A percentile compares a stretch with the other conserved stretches of the same genome.
phyloP scores from a whole-genome alignment of 768 basidiomycete genomes.

The Kwoniella mangroviensis region DNA sequence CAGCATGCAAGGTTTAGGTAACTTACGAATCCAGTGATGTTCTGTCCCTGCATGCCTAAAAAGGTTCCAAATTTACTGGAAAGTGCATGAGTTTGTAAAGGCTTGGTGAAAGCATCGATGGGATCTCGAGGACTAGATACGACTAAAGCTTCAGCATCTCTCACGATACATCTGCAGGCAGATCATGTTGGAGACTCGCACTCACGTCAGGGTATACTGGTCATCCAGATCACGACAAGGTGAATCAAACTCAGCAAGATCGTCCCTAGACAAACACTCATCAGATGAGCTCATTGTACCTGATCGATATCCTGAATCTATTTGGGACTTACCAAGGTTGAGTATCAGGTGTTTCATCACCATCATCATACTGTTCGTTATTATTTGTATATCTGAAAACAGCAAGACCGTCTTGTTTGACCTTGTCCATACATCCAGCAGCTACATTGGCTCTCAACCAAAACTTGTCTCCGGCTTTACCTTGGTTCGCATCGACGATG shows the following conservation, averaged over 20 bases:
- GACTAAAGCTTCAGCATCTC: neutral
- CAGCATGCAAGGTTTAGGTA: neutral
- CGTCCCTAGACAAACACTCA: slow-evolving; percentile 22
- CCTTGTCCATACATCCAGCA: slow-evolving; percentile 19
- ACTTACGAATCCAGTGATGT: slow-evolving; percentile 36
- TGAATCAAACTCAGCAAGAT: slow-evolving; percentile 25
- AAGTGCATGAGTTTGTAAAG: slow-evolving; percentile 22
- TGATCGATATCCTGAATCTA: no score
- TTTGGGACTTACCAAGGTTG: slow-evolving; percentile 31
- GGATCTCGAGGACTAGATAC: slow-evolving; percentile 26
- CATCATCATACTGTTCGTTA: slow-evolving; percentile 2
- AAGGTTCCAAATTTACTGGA: slow-evolving; percentile 29
- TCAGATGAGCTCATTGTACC: neutral
- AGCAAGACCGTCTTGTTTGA: slow-evolving; percentile 19
- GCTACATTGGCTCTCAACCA: slow-evolving; percentile 26
- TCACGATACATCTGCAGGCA: no score
- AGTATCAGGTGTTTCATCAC: slow-evolving; percentile 9
- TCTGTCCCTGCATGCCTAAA: slow-evolving; percentile 18
- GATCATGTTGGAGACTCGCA: neutral
- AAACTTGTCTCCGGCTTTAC: slow-evolving; percentile 35
- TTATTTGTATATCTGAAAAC: slow-evolving; percentile 34
- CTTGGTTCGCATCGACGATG: slow-evolving; percentile 35
- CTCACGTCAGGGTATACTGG: slow-evolving; percentile 29
- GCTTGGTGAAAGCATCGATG: slow-evolving; percentile 15
- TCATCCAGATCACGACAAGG: slow-evolving; percentile 32